These are phyloP conservation scores for Solanum microdontum DNA, from an alignment of 257 asterid genomes.

Conservation along the genomic window DNA sequence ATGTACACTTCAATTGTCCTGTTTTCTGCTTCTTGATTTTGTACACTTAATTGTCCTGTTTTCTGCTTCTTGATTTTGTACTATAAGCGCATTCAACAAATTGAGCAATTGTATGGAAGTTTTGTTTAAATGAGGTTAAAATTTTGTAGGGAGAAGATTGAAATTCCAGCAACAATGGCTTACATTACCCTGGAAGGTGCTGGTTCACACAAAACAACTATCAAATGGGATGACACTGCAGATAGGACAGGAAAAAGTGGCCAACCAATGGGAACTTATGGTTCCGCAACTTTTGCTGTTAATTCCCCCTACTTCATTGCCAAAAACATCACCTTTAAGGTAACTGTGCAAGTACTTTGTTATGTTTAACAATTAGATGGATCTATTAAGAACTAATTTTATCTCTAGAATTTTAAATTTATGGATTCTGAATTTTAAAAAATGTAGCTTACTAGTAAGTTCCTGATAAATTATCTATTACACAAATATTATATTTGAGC, in stretches of 20 bases:
- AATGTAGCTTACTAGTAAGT: neutral
- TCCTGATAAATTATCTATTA: neutral
- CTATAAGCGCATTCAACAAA: neutral
- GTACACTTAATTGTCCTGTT: neutral
- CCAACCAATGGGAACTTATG: conserved; percentile 67
- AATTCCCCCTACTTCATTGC: conserved; percentile 83
- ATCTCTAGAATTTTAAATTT: neutral
- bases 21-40: neutral
- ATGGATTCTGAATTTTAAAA: neutral
- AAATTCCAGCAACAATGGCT: conserved; percentile 69
- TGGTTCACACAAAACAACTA: conserved; percentile 38
- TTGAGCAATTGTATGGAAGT: neutral
- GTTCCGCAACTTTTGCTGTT: conserved; percentile 83
- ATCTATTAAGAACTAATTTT: neutral
- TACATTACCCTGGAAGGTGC: conserved; percentile 66
- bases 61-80: neutral
- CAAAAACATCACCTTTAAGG: conserved; percentile 74
- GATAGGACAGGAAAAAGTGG: conserved; percentile 45
- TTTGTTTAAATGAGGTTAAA: neutral
- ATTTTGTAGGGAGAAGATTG: conserved; percentile 70
- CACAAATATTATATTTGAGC: neutral
- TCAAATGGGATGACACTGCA: conserved; percentile 75
- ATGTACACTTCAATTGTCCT: neutral
- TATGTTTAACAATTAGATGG: neutral
- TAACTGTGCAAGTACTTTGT: neutral